Evolutionary conservation across 2,329 filamentous ascomycete genomes (phyloP).

Genomic region (Exophiala mesophila): DNA sequence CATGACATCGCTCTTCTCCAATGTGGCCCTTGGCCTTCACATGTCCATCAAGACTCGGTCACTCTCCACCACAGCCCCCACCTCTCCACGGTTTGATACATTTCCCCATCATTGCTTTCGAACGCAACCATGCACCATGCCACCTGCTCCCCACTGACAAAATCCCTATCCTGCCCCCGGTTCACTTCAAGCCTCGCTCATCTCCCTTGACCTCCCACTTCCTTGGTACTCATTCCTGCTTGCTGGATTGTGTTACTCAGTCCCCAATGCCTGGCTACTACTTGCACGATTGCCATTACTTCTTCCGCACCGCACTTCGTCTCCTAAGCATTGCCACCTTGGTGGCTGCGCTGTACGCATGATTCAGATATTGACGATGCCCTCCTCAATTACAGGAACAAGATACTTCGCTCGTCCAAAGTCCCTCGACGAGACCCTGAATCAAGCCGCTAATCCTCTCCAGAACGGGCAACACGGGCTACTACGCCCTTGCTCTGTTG

Average conservation of each 20-base stretch:
- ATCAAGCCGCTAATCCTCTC: conserved; percentile 65
- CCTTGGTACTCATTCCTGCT: conserved; percentile 2
- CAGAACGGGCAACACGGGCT: conserved; percentile 43
- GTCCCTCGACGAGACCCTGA: conserved; percentile 66
- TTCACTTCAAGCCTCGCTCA: not conserved
- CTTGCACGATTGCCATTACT: conserved; percentile 85
- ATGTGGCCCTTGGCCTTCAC: no score
- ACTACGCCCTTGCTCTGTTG: not conserved
- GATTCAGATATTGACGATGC: conserved; percentile 48
- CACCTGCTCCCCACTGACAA: no score
- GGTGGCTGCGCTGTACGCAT: conserved; percentile 71
- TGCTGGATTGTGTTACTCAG: conserved; percentile 16
- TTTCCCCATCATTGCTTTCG: no score
- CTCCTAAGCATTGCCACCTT: conserved; percentile 75
- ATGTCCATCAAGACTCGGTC: no score
- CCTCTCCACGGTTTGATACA: no score
- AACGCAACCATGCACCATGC: conserved; percentile 4
- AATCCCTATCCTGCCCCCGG: no score
- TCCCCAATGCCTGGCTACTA: conserved; percentile 69
- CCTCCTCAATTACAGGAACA: conserved; percentile 59
- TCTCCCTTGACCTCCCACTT: not conserved
- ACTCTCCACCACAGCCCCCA: no score
- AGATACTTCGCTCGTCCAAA: conserved; percentile 67
- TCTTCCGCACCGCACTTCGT: conserved; percentile 84
- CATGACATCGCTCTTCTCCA: no score